These are phyloP conservation scores for Phlyctochytrium planicorne DNA, from an alignment of 192 early-diverging fungal species.

Conservation along the genomic window DNA sequence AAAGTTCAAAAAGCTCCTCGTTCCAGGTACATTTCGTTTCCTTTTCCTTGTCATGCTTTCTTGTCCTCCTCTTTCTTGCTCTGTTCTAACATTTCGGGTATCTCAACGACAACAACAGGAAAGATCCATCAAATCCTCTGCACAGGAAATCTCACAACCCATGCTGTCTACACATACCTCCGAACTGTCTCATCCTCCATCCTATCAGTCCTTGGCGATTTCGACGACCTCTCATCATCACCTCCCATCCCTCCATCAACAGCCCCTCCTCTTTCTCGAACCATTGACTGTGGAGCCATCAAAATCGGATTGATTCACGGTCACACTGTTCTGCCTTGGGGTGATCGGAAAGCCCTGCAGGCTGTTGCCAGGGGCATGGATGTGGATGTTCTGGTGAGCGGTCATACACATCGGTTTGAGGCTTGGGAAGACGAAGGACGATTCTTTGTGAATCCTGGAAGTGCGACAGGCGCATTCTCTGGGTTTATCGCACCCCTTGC, in stretches of 20 bases:
- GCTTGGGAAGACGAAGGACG: conserved; percentile 89
- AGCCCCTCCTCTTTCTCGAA: conserved; percentile 34
- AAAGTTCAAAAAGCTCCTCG: conserved; percentile 91
- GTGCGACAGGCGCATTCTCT: conserved; percentile 81
- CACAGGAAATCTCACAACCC: conserved; percentile 85
- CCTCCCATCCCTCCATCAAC: not conserved
- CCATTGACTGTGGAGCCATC: conserved; percentile 52
- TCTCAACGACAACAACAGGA: conserved; percentile 48
- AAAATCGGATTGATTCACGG: conserved; percentile 76
- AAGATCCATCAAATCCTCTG: conserved; percentile 96
- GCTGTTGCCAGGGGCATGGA: conserved; percentile 83
- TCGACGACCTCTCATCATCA: conserved; percentile 58
- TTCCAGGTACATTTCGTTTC: conserved; percentile 31
- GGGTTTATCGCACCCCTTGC: conserved; percentile 1
- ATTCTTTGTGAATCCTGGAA: conserved; percentile 96
- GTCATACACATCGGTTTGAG: conserved; percentile 88
- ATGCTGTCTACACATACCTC: conserved; percentile 85
- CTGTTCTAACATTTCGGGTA: not conserved
- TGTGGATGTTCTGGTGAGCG: conserved; percentile 85
- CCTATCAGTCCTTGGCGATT: conserved; percentile 77
- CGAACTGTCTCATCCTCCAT: conserved; percentile 77
- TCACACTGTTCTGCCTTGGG: conserved; percentile 81
- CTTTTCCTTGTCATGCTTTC: not conserved
- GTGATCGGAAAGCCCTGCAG: conserved; percentile 29
- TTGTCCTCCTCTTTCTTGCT: not conserved